Base-by-base conservation (phyloP, 768 basidiomycete genomes). In the Psilocybe cyanescens region DNA sequence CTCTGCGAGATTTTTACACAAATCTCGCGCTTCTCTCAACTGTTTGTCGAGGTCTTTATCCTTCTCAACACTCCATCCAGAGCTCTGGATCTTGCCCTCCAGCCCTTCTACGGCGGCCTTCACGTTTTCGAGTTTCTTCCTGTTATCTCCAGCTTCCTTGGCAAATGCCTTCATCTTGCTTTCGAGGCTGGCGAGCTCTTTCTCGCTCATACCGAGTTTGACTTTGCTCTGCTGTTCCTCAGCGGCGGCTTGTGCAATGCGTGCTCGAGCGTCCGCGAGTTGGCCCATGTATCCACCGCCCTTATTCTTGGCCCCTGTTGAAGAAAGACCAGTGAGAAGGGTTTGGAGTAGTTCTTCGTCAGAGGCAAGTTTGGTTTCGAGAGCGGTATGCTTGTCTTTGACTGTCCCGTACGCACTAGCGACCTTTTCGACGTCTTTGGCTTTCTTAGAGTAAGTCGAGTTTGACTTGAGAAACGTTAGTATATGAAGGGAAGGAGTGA, bases 231-330 rank as follows among this genome's bases (percentile, higher is more conserved):
- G 93, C 68, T 96, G 90, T 65, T 93, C 92, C 67, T 95, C 95
- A 0, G 95, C 89, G 7, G 83, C 79, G 0, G 88, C 90, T 56
- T 92, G 90, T 0, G 94, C 87, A 0, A 90, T 76, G 2, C 87
- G 86, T 1, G 85, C 85, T 67, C 88, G 87, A 0, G 95, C 92
- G 12, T 93, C 88, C 0, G 95, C 92, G 45, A 99, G 85, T 72
- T 98, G 96, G 17, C 95, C 97, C 87, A 99, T 90, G 74, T 98
- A 99, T 0, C 97, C 97, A 2, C 95, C 94, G 8, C 87, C 85
- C 16, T 86, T 84, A 44, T 86, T 87, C 60, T 85, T 86, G 30
- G 81, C 75, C 54, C 83, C 82, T 44, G 78, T 82, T 3, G 91
- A 90, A 1, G 95, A 88, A 8, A 98, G 86, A 47, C 97, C 97